Evolutionary conservation across 345 rosid genomes (phyloP).

Genomic region (Erodium maritimum): DNA sequence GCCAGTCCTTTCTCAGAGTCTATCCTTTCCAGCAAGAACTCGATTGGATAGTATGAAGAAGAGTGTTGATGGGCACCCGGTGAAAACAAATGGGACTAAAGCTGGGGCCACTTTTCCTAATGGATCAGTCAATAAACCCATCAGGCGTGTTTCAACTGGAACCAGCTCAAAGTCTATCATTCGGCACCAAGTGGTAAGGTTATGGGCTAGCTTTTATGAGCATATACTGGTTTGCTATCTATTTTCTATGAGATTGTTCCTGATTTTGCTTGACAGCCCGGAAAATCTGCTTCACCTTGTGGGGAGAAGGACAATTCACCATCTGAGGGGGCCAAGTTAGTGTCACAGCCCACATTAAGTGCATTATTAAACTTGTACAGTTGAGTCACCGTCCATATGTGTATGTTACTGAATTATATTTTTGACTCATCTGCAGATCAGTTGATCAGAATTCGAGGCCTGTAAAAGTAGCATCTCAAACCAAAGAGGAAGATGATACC

Average conservation of each 20-base stretch:
- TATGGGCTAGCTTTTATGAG: background rate
- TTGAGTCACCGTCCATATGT: background rate
- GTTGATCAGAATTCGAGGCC: slow-evolving; percentile 37
- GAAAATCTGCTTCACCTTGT: background rate
- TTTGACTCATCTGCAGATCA: slow-evolving; percentile 31
- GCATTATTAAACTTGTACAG: background rate
- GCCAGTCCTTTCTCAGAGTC: slow-evolving; percentile 51
- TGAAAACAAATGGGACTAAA: slow-evolving; percentile 21
- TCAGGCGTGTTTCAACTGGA: too few species aligned
- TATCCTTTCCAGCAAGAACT: slow-evolving; percentile 56
- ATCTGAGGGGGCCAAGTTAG: background rate
- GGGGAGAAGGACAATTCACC: background rate
- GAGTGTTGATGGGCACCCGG: slow-evolving; percentile 40
- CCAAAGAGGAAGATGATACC: slow-evolving; percentile 60
- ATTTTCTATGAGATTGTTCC: background rate
- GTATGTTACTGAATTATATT: background rate
- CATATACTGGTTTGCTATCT: background rate
- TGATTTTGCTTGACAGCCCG: background rate
- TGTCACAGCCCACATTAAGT: background rate
- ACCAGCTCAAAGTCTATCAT: slow-evolving; percentile 3
- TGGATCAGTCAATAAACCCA: too few species aligned
- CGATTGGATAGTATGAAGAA: slow-evolving; percentile 32
- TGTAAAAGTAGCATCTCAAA: slow-evolving; percentile 16
- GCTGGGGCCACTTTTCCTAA: too few species aligned
- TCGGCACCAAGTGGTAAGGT: background rate